phyloP scores from a whole-genome alignment of 2,329 filamentous ascomycete genomes.

The Diaporthe australafricana region DNA sequence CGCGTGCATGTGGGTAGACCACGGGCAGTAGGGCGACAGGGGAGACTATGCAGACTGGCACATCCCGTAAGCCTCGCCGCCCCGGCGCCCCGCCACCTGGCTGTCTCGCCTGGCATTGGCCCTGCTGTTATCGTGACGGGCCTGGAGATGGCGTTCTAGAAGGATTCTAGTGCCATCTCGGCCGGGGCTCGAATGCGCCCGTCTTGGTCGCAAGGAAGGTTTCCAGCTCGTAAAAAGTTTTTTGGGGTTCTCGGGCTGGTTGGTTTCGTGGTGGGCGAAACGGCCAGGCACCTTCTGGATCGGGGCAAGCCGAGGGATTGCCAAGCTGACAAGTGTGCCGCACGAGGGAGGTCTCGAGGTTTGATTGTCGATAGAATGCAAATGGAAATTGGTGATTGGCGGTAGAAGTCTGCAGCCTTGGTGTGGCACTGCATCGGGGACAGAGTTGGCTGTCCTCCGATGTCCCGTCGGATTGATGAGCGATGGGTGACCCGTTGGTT shows the following conservation, averaged over 20 bases:
- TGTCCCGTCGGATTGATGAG: constrained; percentile 1
- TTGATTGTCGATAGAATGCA: not conserved
- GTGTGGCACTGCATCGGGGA: not conserved
- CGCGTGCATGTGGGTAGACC: too few relatives aligned
- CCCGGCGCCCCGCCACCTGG: not conserved
- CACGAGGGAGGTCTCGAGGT: not conserved
- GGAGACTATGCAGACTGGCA: not conserved
- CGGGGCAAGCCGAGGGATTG: constrained; percentile 24
- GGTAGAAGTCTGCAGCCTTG: not conserved
- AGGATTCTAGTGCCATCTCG: constrained; percentile 28
- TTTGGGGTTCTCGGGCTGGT: not conserved
- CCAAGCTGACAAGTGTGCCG: constrained; percentile 25
- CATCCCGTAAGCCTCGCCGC: not conserved
- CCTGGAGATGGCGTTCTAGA: constrained; percentile 21
- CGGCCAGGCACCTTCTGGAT: constrained; percentile 17
- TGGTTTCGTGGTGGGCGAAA: not conserved
- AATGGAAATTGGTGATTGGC: not conserved
- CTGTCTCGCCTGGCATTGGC: not conserved
- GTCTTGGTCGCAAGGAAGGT: not conserved
- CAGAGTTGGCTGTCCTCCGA: not conserved
- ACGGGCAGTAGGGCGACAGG: too few relatives aligned
- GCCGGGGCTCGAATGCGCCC: not conserved
- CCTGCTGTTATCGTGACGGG: constrained; percentile 13
- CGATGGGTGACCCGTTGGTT: constrained; percentile 7
- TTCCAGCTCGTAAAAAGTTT: not conserved